Evolutionary conservation across 2,329 filamentous ascomycete species (phyloP), one percentile per base, ranked within the genome.

Genomic region (Aspergillus pseudoglaucus): DNA sequence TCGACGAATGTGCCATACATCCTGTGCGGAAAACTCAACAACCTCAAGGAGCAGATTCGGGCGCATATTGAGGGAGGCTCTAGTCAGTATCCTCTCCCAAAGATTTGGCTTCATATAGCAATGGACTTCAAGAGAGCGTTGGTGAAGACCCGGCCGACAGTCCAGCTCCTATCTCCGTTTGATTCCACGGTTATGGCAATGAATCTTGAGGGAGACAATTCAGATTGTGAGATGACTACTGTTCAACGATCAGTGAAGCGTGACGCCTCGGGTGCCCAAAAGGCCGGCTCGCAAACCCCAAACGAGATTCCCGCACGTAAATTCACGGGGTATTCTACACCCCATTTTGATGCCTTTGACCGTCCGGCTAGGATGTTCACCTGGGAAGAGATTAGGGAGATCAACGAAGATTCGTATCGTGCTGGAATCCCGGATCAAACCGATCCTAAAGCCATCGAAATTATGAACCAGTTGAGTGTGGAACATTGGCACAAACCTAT

Each of bases 1-100:
- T 67, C 67, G 0, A 67, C 72, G 0, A 87, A 89, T 39, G 79
- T 89, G 0, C 77, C 83, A n/a, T 72, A 83, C 0, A 80, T 83
- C 8, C 76, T 94, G 0, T 76, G 77, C 17, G 76, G 77, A 2
- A 79, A 81, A 9, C 62, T 91, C 0, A 71, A 73, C 10, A 70
- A 69, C 0, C 83, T 91, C 51, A 76, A 79, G 0, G 67, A 72
- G 0, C 60, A 72, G 0, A 73, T 88, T 1, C 72, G 76, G 4
- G 67, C 71, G 0, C 71, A 82, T 1, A 67, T 87, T 5, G 71
- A 77, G 17, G 75, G 81, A 6, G 74, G 76, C 0, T 61, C 61
- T 1, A 58, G 63, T 0, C 50, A 61, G 3, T 70, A 70, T n/a
- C 50, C 61, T 0, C 71, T 80, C 47, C 65, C 69, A 6, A 72